These are phyloP conservation scores for Cryptosporidium ryanae DNA, from an alignment of 169 alveolate species.

Conservation along the genomic window DNA sequence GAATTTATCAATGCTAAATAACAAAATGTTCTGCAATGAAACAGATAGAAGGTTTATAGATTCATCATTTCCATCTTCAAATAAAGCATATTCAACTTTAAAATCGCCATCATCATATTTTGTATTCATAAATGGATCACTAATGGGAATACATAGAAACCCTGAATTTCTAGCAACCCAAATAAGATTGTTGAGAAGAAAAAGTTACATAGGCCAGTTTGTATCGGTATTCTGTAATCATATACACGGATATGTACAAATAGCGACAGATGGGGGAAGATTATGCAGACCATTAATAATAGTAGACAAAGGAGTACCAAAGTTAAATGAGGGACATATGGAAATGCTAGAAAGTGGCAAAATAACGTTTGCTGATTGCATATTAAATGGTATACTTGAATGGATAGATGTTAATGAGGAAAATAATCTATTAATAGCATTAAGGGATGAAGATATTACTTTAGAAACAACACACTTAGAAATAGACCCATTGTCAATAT, in stretches of 20 bases:
- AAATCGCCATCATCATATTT: conserved; percentile 81
- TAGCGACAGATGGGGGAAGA: conserved; percentile 99
- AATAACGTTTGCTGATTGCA: conserved; percentile 87
- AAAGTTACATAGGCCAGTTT: conserved; percentile 95
- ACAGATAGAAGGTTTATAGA: neutral
- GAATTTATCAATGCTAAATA: conserved; percentile 10
- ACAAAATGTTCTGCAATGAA: neutral
- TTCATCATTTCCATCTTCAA: conserved; percentile 77
- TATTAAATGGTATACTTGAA: conserved; percentile 94
- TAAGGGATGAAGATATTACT: conserved; percentile 90
- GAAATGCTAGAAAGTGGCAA: conserved; percentile 84
- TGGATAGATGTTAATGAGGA: conserved; percentile 99
- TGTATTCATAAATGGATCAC: conserved; percentile 95
- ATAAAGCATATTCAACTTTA: conserved; percentile 68
- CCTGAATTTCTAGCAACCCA: conserved; percentile 89
- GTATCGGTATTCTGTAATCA: conserved; percentile 94
- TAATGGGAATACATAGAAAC: conserved; percentile 92
- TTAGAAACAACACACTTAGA: conserved; percentile 98
- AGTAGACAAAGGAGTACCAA: conserved; percentile 93
- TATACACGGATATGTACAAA: conserved; percentile 91
- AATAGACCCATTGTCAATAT: conserved; percentile 96
- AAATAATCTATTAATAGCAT: conserved; percentile 95
- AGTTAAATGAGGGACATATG: conserved; percentile 80
- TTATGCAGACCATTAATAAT: conserved; percentile 97
- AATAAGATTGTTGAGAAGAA: conserved; percentile 93